Conservation (phyloP, 2,329 filamentous ascomycete genomes). For the Cyphellophora europaea region DNA sequence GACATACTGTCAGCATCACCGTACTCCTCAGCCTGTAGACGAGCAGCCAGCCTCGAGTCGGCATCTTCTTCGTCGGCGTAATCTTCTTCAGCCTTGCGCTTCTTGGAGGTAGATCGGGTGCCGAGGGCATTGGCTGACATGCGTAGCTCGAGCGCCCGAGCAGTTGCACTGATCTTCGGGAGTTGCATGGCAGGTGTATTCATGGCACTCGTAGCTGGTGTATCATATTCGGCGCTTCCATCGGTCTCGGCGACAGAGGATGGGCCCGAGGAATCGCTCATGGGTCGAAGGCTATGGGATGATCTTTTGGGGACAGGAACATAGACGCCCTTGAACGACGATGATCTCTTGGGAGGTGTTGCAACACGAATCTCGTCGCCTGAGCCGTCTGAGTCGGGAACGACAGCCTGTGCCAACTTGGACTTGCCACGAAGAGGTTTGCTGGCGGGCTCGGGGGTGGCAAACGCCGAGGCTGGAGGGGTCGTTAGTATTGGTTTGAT, state of each 20-base stretch:
- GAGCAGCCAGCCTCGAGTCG: slow-evolving; percentile 45
- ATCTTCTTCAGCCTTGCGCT: slow-evolving; percentile 37
- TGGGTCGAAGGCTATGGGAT: no score
- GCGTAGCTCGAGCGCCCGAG: slow-evolving; percentile 37
- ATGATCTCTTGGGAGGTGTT: slow-evolving; percentile 2
- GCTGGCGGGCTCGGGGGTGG: slow-evolving; percentile 1
- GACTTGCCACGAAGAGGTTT: not conserved
- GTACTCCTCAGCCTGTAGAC: slow-evolving; percentile 49
- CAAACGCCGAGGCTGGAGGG: not conserved
- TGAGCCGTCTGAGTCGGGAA: not conserved
- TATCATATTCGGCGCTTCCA: slow-evolving; percentile 45
- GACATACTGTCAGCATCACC: slow-evolving; percentile 10
- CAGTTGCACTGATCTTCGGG: slow-evolving; percentile 30
- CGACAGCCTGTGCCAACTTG: slow-evolving; percentile 7
- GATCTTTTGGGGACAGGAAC: not conserved
- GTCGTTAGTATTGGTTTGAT: not conserved
- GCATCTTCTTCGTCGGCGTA: slow-evolving; percentile 27
- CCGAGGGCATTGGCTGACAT: slow-evolving; percentile 38
- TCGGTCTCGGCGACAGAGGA: slow-evolving; percentile 30
- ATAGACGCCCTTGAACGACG: not conserved
- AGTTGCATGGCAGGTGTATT: slow-evolving; percentile 36
- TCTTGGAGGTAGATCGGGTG: slow-evolving; percentile 21
- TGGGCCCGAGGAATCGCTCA: slow-evolving; percentile 27
- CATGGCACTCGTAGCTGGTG: slow-evolving; percentile 51
- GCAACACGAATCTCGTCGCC: not conserved